Base-by-base conservation (phyloP, 768 basidiomycete genomes). In the Pleurotus pulmonarius region DNA sequence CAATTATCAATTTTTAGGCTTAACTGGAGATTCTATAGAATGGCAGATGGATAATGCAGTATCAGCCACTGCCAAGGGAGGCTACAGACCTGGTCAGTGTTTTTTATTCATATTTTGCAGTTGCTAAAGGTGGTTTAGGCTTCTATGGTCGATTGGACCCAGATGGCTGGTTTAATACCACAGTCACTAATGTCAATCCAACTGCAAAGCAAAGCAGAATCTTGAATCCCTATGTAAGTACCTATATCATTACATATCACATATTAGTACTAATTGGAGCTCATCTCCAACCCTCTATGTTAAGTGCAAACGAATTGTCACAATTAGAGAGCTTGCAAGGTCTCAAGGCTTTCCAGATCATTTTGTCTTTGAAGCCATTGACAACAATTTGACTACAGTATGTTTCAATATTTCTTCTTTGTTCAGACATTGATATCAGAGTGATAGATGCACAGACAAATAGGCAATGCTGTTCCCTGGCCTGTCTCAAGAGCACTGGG, bases 261-360 rank as follows among this genome's bases (percentile, higher is more conserved):
- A 34, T 54, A 81, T 61, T 25, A 3, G 15, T 46, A 6, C 15
- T 5, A 29, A 57, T 18, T 55, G 34, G 20, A 12, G 44, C 13
- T 22, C 20, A 20, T 20, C 20, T 20, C 20, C 20, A 58, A 16
- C 57, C 13, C 8, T 26, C 41, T 15, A 38, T 16, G 52, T 20
- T 7, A 40, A 92, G 90, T 85, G 83, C 59, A 79, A 79, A 60
- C 80, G 91, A 7, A 83, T 90, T 60, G 70, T 90, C 5, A 87
- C 87, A 0, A 83, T 92, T 20, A 80, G 90, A 4, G 90, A 92
- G 65, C 73, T 89, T 12, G 90, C 90, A 6, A 75, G 91, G 41
- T 86, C 88, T 0, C 91, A 93, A 71, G 90, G 91, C 0, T 90
- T 93, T 65, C 87, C 90, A 0, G 91, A 93, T 60, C 70, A 77